phyloP scores from a whole-genome alignment of 257 asterid species.

The Anisodus tanguticus region DNA sequence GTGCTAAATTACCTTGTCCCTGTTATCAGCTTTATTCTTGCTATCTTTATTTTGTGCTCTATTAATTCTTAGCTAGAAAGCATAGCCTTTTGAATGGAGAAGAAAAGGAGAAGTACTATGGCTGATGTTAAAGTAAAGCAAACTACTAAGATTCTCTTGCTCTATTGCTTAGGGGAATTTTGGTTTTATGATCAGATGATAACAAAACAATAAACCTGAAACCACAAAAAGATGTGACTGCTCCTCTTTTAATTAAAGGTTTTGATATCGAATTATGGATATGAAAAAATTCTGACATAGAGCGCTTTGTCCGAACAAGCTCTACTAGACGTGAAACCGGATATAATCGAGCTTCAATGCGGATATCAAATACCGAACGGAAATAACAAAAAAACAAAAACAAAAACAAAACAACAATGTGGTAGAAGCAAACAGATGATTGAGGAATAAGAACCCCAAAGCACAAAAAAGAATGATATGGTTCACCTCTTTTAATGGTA shows the following conservation, averaged over 20 bases:
- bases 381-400: background rate
- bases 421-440: conserved; percentile 40
- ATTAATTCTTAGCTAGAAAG: conserved; percentile 28
- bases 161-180: conserved; percentile 10
- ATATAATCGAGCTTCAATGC: too few species aligned
- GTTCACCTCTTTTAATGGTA: conserved; percentile 32
- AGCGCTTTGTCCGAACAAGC: too few species aligned
- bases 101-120: background rate
- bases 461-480: conserved; percentile 38
- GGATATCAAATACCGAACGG: too few species aligned
- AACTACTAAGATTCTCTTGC: conserved; percentile 32
- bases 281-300: too few species aligned
- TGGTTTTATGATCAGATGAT: conserved; percentile 12
- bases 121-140: conserved; percentile 24
- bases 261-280: too few species aligned
- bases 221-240: too few species aligned
- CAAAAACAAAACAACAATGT: conserved; percentile 28
- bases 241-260: too few species aligned
- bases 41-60: conserved; percentile 31
- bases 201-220: conserved; percentile 11
- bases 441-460: conserved; percentile 50
- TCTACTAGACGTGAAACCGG: too few species aligned
- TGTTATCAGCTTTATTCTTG: conserved; percentile 38
- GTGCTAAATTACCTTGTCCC: conserved; percentile 5
- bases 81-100: conserved; percentile 29